Base-by-base conservation (phyloP, 2,329 filamentous ascomycete genomes). In the Penicillium sp. region DNA sequence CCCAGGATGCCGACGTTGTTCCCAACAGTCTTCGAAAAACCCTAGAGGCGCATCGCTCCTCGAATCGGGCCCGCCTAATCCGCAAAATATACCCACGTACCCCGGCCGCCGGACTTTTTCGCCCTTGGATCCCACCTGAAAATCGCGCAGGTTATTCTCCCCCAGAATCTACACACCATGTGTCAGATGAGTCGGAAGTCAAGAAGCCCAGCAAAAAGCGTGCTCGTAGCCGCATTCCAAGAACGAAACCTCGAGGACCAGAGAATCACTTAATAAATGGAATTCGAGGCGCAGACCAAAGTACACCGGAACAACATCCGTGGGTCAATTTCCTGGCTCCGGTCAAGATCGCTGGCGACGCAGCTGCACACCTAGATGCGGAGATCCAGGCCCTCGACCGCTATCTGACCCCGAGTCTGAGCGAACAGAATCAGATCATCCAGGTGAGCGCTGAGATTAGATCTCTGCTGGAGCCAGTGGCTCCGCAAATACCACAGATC, bases 381-480 rank as follows among this genome's bases (percentile, higher is more conserved):
- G 82, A 84, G 66, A 76, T 85, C 39, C 59, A 63, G 33, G 75
- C 75, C 2, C 79, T 84, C 52, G 75, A 76, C 21, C 53, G 58
- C 16, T 83, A 79, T 58, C 68, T 82, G 55, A 68, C 68, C 21
- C 80, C 78, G 14, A 81, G 71, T 13, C 57, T 60, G 14, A 61
- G 65, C 13, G 84, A 87, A 69, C 62, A 68, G 21, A 59, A 67
- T 16, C 65, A 55, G 14, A 65, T 72, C 7, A 50, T 66, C 21
- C 65, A 55, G 8, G 58, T 76, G 3, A 56, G 66, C 6, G 47
- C 53, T 21, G 67, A 73, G 21, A 49, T 78, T 11, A 54, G 64
- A 69, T 52, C 62, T 55, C 48, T 67, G 44, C 50, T 78, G 47
- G 61, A 69, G 60, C 47, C 62, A 19, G 57, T 57, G 21, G 60